Conservation (phyloP, 176 grass and related monocot genomes). For the Juncus inflexus region DNA sequence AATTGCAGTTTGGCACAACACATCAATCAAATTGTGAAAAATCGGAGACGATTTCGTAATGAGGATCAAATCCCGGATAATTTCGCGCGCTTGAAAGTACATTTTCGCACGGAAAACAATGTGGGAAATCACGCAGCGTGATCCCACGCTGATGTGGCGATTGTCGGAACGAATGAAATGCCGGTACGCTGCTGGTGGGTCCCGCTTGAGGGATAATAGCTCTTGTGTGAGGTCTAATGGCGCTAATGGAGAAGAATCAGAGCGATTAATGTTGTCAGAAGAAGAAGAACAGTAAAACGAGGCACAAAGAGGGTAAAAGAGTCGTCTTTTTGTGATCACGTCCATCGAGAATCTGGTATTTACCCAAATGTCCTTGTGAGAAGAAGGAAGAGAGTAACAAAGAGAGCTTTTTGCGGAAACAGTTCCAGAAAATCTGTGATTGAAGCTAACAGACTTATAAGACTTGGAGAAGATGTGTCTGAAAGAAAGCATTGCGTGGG, state of each 20-base stretch:
- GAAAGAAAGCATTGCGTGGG: constrained; percentile 20
- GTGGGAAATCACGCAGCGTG: constrained; percentile 37
- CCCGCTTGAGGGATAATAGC: constrained; percentile 18
- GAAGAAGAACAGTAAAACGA: constrained; percentile 9
- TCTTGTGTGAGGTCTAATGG: constrained; percentile 22
- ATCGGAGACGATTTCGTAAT: constrained; percentile 10
- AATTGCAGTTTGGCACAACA: constrained; percentile 26
- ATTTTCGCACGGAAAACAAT: constrained; percentile 31
- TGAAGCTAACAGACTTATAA: not conserved
- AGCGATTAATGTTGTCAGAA: constrained; percentile 10
- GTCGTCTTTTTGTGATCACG: not conserved
- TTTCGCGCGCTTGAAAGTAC: constrained; percentile 32
- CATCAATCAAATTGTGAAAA: constrained; percentile 31
- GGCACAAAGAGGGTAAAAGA: not conserved
- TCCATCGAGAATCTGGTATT: not conserved
- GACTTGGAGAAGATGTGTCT: not conserved
- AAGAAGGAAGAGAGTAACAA: not conserved
- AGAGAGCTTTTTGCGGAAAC: not conserved
- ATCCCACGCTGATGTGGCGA: constrained; percentile 24
- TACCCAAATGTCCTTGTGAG: constrained; percentile 8
- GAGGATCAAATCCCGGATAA: constrained; percentile 35
- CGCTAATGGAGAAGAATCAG: constrained; percentile 17
- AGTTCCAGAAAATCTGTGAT: constrained; percentile 15
- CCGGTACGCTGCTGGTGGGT: constrained; percentile 36
- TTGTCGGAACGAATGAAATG: constrained; percentile 30